Percentiles rank a stretch among this genome's conserved stretches.
Evolutionary conservation across 140 eudicot species (phyloP).

Genomic region (Senecio squalidus): DNA sequence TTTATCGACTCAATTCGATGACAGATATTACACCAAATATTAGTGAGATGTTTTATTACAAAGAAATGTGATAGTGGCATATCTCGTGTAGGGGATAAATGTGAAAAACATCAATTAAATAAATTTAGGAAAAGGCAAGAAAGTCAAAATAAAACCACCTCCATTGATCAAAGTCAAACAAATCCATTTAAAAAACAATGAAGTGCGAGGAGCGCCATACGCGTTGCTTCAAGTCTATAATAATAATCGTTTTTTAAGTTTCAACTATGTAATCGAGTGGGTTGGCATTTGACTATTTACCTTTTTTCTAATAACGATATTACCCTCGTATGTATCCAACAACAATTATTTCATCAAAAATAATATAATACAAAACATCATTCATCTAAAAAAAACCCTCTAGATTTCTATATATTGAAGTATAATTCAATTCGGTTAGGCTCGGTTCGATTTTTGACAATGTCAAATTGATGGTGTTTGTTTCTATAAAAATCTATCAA

Average conservation of each 20-base stretch:
- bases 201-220: constrained; percentile 19
- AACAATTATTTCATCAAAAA: no score
- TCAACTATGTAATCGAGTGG: constrained; percentile 35
- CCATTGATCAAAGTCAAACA: constrained; percentile 14
- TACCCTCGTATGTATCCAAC: constrained; percentile 7
- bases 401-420: no score
- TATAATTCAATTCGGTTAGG: no score
- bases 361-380: no score
- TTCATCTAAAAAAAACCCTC: no score
- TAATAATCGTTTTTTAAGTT: constrained; percentile 7
- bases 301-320: not conserved
- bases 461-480: no score
- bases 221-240: constrained; percentile 13
- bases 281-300: constrained; percentile 31
- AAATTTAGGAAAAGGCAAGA: not conserved
- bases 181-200: constrained; percentile 7
- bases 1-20: no score
- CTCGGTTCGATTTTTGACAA: no score
- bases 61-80: no score
- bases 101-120: not conserved
- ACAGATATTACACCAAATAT: no score
- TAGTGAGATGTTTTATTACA: no score
- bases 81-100: not conserved
- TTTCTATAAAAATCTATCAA: no score
- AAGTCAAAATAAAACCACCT: constrained; percentile 20